Evolutionary conservation across 192 early-diverging fungal genomes (phyloP).

Genomic region (Bifiguratus adelaidae): DNA sequence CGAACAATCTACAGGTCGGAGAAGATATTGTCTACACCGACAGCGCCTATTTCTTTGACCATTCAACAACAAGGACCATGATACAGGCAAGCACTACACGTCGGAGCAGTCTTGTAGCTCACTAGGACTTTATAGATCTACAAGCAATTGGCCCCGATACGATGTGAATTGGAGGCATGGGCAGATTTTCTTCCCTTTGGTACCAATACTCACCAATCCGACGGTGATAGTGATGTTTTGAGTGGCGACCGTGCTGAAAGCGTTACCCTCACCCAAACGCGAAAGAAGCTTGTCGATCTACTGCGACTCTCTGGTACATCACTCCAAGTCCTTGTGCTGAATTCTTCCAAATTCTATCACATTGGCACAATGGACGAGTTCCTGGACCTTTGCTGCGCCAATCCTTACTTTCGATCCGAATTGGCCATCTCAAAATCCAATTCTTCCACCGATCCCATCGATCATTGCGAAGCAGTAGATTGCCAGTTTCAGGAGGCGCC

Average conservation of each 20-base stretch:
- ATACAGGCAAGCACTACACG: constrained; percentile 13
- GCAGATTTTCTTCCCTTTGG: constrained; percentile 23
- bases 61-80: constrained; percentile 12
- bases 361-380: constrained; percentile 28
- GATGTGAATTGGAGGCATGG: constrained; percentile 28
- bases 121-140: too few species aligned
- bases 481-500: too few species aligned
- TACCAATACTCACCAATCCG: too few species aligned
- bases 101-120: too few species aligned
- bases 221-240: too few species aligned
- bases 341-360: constrained; percentile 28
- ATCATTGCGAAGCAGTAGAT: too few species aligned
- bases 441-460: too few species aligned
- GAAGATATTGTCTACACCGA: constrained; percentile 22
- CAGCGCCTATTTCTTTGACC: constrained; percentile 29
- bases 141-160: constrained; percentile 2
- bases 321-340: constrained; percentile 23
- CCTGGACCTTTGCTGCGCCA: constrained; percentile 7
- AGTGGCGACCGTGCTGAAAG: too few species aligned
- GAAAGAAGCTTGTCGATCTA: constrained; percentile 1
- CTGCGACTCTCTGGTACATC: constrained; percentile 2
- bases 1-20: not conserved
- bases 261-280: constrained; percentile 2
- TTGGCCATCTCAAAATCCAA: constrained; percentile 6
- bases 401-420: constrained; percentile 13